Percentiles rank a stretch among this genome's conserved stretches.
Conservation (phyloP, 108 stramenopile species). For the Nitzschia putrida region DNA sequence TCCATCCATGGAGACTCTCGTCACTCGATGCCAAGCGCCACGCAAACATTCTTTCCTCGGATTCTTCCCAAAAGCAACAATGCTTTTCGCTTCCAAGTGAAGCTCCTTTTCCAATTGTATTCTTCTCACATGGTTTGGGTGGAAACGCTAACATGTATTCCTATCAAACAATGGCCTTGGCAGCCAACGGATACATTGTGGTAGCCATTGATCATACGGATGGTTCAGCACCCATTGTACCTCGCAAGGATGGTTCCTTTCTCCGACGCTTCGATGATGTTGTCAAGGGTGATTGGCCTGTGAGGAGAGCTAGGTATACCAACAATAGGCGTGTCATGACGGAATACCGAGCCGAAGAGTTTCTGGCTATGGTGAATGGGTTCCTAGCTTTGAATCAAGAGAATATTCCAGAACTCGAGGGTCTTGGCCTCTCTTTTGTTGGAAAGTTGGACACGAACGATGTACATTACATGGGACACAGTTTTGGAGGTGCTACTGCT, state of each 20-base stretch:
- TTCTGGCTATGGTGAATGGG: slow-evolving; percentile 38
- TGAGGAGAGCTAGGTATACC: slow-evolving; percentile 11
- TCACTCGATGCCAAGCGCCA: slow-evolving; percentile 47
- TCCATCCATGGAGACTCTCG: slow-evolving; percentile 12
- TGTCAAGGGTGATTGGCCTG: slow-evolving; percentile 1
- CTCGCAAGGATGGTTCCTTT: slow-evolving; percentile 32
- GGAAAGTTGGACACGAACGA: slow-evolving; percentile 37
- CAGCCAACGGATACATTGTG: slow-evolving; percentile 53
- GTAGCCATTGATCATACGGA: slow-evolving; percentile 55
- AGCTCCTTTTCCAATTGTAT: slow-evolving; percentile 42
- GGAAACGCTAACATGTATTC: slow-evolving; percentile 53
- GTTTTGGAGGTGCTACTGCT: slow-evolving; percentile 62
- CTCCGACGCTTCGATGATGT: slow-evolving; percentile 5
- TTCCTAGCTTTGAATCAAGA: slow-evolving; percentile 32
- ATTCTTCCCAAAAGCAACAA: slow-evolving; percentile 9
- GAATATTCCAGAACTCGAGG: slow-evolving; percentile 34
- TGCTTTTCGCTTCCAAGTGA: slow-evolving; percentile 4
- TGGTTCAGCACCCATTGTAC: slow-evolving; percentile 41
- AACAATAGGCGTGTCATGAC: slow-evolving; percentile 34
- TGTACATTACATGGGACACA: slow-evolving; percentile 62
- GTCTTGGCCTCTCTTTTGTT: slow-evolving; percentile 34
- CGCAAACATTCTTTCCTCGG: slow-evolving; percentile 39
- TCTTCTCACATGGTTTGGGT: slow-evolving; percentile 68
- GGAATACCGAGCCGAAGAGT: slow-evolving; percentile 47
- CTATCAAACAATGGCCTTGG: slow-evolving; percentile 54